Base-by-base conservation (phyloP, 2,329 filamentous ascomycete species). In the Aspergillus brunneoviolaceus region DNA sequence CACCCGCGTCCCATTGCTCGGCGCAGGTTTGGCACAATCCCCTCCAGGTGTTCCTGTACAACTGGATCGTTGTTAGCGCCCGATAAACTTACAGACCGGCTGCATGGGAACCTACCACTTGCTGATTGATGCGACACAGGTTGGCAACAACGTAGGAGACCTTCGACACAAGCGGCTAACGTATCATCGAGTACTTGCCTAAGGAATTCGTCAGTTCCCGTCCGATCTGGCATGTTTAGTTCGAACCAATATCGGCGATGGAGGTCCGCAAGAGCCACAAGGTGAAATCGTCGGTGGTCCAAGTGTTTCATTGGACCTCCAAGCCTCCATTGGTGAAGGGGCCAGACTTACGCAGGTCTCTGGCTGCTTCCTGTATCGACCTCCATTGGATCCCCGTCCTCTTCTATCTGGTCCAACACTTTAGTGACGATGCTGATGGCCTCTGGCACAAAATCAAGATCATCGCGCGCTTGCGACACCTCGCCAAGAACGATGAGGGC, bases 401-500 rank as follows among this genome's bases (percentile, higher is more conserved):
- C 65, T 33, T 83, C 82, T 4, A 84, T 67, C 29, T 87, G 83
- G 49, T 88, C 85, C 35, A 96, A 74, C 50, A 88, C 78, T 0
- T 85, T 84, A 29, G 77, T 79, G 12, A 90, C 85, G 55, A 96
- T 84, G 5, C 81, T 81, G 4, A 85, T 80, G 4, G 90, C 87
- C 27, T 90, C 86, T 4, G 83, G 78, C 67, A 90, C 86, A 75
- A 96, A 80, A 66, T 92, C 85, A 16, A 91, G 71, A 69, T 93
- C 89, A 25, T 83, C 81, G 51, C 89, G 83, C 14, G 84, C 85
- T 42, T 84, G 83, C n/a, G 87, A 85, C 68, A 94, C 90, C 57
- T 86, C 82, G 70, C 90, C 92, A 5, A 97, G 79, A 35, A 86
- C 87, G 57, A 80, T 79, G 63, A 96, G 84, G 0, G 91, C 90